phyloP scores from a whole-genome alignment of 441 rosid genomes.

The Erodium texanum region DNA sequence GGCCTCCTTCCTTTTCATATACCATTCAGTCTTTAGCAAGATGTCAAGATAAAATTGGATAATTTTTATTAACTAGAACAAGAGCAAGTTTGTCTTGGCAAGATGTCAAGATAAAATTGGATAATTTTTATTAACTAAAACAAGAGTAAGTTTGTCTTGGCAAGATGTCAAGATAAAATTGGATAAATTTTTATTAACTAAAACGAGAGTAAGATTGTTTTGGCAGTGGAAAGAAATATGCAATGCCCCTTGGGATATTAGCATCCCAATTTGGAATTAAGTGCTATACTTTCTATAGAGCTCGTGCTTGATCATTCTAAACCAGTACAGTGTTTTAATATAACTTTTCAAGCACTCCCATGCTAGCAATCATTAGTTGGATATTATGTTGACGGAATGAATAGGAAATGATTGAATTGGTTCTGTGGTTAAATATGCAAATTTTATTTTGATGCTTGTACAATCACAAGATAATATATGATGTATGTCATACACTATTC shows the following conservation, averaged over 20 bases:
- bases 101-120: not conserved
- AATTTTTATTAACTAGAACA: no score
- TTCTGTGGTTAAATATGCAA: not conserved
- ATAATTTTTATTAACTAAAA: not conserved
- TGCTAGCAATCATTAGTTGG: not conserved
- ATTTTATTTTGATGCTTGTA: not conserved
- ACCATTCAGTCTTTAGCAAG: not conserved
- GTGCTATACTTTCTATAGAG: not conserved
- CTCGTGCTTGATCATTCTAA: not conserved
- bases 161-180: not conserved
- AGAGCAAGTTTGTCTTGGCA: no score
- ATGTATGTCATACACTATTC: not conserved
- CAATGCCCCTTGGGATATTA: not conserved
- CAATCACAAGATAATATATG: not conserved
- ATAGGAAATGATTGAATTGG: not conserved
- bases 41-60: no score
- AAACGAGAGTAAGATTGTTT: not conserved
- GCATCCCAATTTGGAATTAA: not conserved
- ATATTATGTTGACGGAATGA: not conserved
- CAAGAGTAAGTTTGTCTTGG: no score
- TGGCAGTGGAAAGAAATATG: not conserved
- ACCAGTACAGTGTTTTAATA: not conserved
- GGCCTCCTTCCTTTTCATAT: not conserved
- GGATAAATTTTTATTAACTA: not conserved
- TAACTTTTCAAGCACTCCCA: not conserved